Base-by-base conservation (phyloP, 2,329 filamentous ascomycete species). In the Ramularia endophylla region DNA sequence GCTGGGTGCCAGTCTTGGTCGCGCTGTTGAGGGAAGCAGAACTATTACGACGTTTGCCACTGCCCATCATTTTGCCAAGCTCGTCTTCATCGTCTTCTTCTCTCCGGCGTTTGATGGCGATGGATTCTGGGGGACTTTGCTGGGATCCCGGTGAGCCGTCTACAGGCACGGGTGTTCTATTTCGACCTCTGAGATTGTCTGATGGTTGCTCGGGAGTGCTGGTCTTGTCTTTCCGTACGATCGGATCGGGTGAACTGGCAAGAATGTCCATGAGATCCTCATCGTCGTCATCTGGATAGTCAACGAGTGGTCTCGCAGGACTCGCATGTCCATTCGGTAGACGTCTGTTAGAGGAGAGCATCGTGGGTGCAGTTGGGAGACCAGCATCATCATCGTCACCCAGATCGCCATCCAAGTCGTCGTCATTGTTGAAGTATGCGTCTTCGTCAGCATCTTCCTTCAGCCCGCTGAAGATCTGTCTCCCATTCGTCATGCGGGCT, bases 51-150 rank as follows among this genome's bases (percentile, higher is more conserved):
- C 72, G 67, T 38, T 69, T 68, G 35, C 59, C 56, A 27, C 46
- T 41, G 12, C 52, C 51, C 50, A 86, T 80, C 54, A 95, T 73
- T 65, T 92, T 94, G 40, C 81, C 81, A n/a, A 97, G 68, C 57
- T 90, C 87, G 51, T 95, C 89, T 41, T 95, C 89, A 33, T 95
- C 90, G 47, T 94, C 87, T 43, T 95, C 90, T 60, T 95, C 89
- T 54, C 92, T 79, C 35, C 90, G 78, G 35, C 90, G 83, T 65
- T 97, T 97, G 62, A 94, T 87, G 0, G 87, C 84, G 13, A 53
- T 35, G 13, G 50, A 32, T 37, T 53, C 50, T 5, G 45, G 47
- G 7, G 43, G 43, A 18, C 38, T 25, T 25, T 25, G 22, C 22
- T 25, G 22, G 8, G 32, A 34, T 55, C 60, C 36, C 58, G 58